Base-by-base conservation (phyloP, 257 asterid genomes). In the Nicotiana attenuata region DNA sequence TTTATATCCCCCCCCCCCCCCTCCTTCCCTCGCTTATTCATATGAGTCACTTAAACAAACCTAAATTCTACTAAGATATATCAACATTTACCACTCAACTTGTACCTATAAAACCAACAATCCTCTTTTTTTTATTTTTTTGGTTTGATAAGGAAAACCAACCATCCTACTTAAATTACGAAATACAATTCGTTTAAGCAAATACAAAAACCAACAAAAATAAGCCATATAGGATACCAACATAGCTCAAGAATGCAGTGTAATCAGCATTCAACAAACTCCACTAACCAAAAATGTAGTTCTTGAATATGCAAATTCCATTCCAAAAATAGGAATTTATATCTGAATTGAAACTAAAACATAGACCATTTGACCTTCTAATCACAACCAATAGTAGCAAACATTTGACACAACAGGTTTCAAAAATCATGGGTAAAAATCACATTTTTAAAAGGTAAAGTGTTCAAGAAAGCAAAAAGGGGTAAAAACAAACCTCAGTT, bases 401-500 rank as follows among this genome's bases (percentile, higher is more conserved):
- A 13, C 57, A 69, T 20, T 20, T 11, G 8, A 69, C 29, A 38
- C 7, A 10, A 35, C 6, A 69, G 2, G 11, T 35, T 9, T 2
- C 20, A 35, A 17, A 19, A 35, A 38, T 35, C 57, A 10, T 38
- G 57, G 19, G 47, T 71, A 71, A 71, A 22, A 45, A 6, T 14
- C 35, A 45, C 35, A 41, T 71, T 45, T 41, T 69, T 5, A 41
- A 13, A 68, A n/a, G 28, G 13, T 7, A 41, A n/a, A n/a, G 14
- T 8, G 22, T 59, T 59, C 3, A 13, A n/a, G 4, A 9, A 31
- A 68, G 17, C 28, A 22, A 26, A 11, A 17, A 3, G 17, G 19
- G n/a, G 29, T 1, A 78, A 16, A 22, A 60, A 7, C 71, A 63
- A 80, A 88, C 91, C 89, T 84, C n/a, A 31, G 80, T 57, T 60